Percentiles rank a stretch among this genome's conserved stretches.
Evolutionary conservation across 768 basidiomycete species (phyloP).

Genomic region (Lactarius psammicola): DNA sequence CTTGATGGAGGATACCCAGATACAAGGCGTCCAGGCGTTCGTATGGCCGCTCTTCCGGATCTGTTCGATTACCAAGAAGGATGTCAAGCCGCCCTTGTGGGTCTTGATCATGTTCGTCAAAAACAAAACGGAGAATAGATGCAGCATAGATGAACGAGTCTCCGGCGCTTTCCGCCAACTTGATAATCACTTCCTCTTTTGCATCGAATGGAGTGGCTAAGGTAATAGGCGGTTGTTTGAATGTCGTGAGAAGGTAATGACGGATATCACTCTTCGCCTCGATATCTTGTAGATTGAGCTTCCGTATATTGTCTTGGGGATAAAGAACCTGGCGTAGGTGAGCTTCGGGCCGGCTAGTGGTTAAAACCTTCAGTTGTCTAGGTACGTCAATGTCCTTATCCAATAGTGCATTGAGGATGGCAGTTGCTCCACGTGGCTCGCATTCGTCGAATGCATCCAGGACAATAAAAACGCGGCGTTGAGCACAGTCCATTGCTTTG

Average conservation of each 20-base stretch:
- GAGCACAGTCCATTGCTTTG: not conserved
- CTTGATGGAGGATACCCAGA: not conserved
- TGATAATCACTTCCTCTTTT: not conserved
- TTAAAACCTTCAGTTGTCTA: not conserved
- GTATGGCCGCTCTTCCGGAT: not conserved
- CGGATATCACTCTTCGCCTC: not conserved
- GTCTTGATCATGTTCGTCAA: not conserved
- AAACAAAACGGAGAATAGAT: not conserved
- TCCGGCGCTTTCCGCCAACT: not conserved
- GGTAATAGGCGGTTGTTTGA: not conserved
- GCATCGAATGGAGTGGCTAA: not conserved
- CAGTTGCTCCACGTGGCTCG: not conserved
- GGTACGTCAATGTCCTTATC: not conserved
- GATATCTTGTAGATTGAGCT: not conserved
- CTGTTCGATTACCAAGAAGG: not conserved
- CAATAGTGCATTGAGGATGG: not conserved
- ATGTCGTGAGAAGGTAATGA: not conserved
- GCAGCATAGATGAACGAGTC: not conserved
- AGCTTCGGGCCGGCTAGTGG: not conserved
- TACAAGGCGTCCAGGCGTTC: not conserved
- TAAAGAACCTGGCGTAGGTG: not conserved
- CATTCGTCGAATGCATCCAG: not conserved
- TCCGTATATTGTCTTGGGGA: not conserved
- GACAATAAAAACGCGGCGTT: not conserved
- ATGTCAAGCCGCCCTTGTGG: not conserved